Base-by-base conservation (phyloP, 2,329 filamentous ascomycete species). In the Albifimbria verrucaria region DNA sequence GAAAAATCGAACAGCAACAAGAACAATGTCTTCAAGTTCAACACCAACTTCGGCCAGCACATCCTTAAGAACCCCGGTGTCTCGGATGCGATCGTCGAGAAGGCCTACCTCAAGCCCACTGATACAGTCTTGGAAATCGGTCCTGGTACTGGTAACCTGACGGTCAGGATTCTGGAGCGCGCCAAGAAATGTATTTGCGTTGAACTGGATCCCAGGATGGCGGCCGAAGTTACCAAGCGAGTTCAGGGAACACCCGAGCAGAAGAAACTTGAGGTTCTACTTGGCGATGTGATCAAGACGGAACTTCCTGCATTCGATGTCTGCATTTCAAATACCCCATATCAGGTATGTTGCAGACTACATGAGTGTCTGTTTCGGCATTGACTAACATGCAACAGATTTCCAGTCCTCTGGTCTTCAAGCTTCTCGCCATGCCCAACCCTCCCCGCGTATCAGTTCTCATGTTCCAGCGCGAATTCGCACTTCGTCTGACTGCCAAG, bases 21-120 rank as follows among this genome's bases (percentile, higher is more conserved):
- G 65, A 92, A 96, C 76, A 92, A 90, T 64, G 90, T 97, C 72
- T 97, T 97, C 83, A 96, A 95, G 71, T 96, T 97, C 85, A 96
- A 96, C 78, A 94, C 89, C 62, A 79, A 93, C 70, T 83, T 94
- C 60, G 92, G 93, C 63, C 79, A 83, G 68, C 91, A 97, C 71
- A 94, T 99, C 57, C 81, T 97, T 59, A 97, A 96, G 71, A 96
- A 96, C 70, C 90, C 90, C 2, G 89, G 89, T 64, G 88, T 95
- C 48, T 88, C 89, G 4, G 86, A 89, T 66, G 86, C 86, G 49
- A 93, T 76, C 52, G 72, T 76, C 58, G 69, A 72, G 55, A 97
- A 97, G 75, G 90, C 92, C 17, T 85, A 88, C 62, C 80, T 99
- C 39, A 96, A 97, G 68, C 92, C 94, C 53, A 93, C 89, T 28